Percentiles rank a stretch among this genome's conserved stretches.
phyloP scores from a whole-genome alignment of 495 filamentous ascomycete genomes.

The Penicillium fimorum region DNA sequence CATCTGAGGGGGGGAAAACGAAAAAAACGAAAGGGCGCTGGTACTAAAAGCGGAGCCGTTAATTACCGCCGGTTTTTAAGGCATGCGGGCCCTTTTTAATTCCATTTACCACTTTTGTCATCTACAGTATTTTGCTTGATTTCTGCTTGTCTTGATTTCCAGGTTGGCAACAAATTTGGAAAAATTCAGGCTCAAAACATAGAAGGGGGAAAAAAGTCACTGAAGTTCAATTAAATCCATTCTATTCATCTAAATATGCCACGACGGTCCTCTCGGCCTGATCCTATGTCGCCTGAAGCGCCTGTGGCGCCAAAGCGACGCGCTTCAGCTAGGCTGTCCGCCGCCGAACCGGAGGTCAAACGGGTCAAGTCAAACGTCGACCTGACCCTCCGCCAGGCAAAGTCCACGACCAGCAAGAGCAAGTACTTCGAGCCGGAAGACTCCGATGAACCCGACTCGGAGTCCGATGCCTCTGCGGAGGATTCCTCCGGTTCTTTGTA shows the following conservation, averaged over 20 bases:
- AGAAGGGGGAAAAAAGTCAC: conserved; percentile 7
- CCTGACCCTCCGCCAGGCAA: conserved; percentile 28
- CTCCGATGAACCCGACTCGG: conserved; percentile 31
- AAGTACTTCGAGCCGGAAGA: conserved; percentile 53
- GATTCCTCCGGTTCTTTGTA: conserved; percentile 31
- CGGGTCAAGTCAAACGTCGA: conserved; percentile 46
- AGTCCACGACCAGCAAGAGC: conserved; percentile 55
- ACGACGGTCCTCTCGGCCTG: conserved; percentile 44
- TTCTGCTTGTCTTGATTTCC: neutral
- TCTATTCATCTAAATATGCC: conserved; percentile 29
- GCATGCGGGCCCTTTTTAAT: conserved; percentile 12
- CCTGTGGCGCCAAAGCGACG: conserved; percentile 42
- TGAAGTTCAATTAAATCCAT: neutral
- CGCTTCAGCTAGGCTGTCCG: conserved; percentile 36
- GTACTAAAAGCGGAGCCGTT: conserved; percentile 22
- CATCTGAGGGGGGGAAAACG: neutral
- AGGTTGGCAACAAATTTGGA: neutral
- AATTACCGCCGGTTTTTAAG: conserved; percentile 33
- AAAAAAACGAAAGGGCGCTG: conserved; percentile 1
- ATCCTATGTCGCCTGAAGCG: conserved; percentile 36
- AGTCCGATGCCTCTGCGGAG: conserved; percentile 22
- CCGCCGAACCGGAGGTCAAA: conserved; percentile 35
- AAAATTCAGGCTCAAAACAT: neutral
- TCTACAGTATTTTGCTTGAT: neutral
- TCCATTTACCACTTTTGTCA: conserved; percentile 3